Conservation (phyloP, 768 basidiomycete species). For the Cystobasidium tubakii region DNA sequence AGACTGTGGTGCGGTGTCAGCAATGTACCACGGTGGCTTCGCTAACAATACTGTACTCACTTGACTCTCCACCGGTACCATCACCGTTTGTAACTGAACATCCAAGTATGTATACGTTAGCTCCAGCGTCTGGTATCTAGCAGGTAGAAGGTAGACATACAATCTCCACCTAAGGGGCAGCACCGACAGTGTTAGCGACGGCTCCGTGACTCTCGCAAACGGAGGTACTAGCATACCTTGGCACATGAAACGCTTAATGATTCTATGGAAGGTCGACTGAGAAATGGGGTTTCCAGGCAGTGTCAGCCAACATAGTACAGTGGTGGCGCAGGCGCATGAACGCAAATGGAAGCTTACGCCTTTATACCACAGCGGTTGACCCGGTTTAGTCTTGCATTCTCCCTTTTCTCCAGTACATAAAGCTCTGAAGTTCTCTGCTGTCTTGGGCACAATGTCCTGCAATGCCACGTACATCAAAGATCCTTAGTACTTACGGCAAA, state of each 20-base stretch:
- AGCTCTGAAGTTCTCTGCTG: constrained; percentile 41
- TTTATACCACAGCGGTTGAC: constrained; percentile 34
- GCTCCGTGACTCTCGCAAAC: neutral
- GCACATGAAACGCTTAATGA: constrained; percentile 40
- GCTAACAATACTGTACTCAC: neutral
- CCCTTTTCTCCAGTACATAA: constrained; percentile 42
- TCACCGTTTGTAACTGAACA: constrained; percentile 31
- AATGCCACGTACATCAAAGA: neutral
- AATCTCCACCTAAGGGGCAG: constrained; percentile 9
- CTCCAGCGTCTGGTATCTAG: no score
- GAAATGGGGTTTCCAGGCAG: neutral
- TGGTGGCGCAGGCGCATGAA: neutral
- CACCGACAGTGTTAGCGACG: neutral
- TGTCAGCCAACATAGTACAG: neutral
- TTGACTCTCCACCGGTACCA: constrained; percentile 41
- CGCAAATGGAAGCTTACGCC: constrained; percentile 6
- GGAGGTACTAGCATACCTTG: constrained; percentile 31
- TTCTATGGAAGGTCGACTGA: constrained; percentile 32
- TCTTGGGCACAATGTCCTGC: constrained; percentile 35
- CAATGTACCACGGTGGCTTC: neutral
- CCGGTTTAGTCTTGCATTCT: constrained; percentile 16
- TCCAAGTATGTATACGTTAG: neutral
- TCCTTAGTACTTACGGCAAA: no score
- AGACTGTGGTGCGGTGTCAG: constrained; percentile 20
- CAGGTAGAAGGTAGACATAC: neutral